phyloP scores from a whole-genome alignment of 202 grass and related monocot genomes.

The Cymbopogon flexuosus region DNA sequence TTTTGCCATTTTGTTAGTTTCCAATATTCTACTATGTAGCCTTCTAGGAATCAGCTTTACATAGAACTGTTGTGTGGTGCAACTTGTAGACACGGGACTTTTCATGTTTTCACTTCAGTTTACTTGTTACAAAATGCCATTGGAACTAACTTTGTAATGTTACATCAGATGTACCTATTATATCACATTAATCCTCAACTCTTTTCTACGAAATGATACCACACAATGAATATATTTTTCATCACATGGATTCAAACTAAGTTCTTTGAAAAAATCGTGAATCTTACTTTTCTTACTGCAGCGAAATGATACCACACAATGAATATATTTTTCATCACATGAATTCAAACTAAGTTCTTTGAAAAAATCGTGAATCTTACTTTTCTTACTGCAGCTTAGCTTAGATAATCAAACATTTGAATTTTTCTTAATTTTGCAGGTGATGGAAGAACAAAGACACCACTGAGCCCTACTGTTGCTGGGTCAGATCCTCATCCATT shows the following conservation, averaged over 20 bases:
- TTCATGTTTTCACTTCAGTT: background rate
- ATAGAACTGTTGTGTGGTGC: background rate
- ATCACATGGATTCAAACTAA: background rate
- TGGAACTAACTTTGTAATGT: background rate
- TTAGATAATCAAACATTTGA: constrained; percentile 18
- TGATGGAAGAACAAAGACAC: constrained; percentile 78
- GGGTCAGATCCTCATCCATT: constrained; percentile 81
- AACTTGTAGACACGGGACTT: background rate
- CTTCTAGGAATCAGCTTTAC: constrained; percentile 4
- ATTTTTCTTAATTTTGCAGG: constrained; percentile 30
- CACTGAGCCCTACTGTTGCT: constrained; percentile 80
- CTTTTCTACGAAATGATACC: background rate
- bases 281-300: background rate
- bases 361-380: background rate
- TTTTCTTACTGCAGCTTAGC: background rate
- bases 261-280: background rate
- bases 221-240: background rate
- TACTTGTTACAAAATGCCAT: background rate
- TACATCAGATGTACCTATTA: background rate
- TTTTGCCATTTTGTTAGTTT: constrained; percentile 9
- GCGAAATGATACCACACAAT: background rate
- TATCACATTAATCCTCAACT: background rate
- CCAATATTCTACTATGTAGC: background rate
- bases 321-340: background rate
- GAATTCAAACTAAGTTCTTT: background rate